Evolutionary conservation across 768 basidiomycete genomes (phyloP).

Genomic region (Plicaturopsis crispa): DNA sequence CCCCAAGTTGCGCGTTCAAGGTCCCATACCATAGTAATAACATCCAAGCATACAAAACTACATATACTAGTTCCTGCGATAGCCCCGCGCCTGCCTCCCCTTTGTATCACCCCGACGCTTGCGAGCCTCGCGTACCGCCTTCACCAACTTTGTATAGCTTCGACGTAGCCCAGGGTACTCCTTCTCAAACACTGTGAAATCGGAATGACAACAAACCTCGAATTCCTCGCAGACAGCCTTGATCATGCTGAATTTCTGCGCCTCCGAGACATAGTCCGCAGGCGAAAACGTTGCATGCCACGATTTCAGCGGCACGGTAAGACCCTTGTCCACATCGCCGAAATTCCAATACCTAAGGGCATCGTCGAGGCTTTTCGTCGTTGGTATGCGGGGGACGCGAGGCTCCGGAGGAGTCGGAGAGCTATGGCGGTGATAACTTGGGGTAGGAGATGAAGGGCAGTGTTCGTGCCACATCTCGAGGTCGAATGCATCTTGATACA

Average conservation of each 20-base stretch:
- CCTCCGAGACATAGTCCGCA: constrained; percentile 7
- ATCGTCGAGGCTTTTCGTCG: constrained; percentile 11
- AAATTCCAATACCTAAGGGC: constrained; percentile 12
- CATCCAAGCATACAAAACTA: too few relatives aligned
- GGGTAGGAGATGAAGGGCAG: neutral
- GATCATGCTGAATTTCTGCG: constrained; percentile 7
- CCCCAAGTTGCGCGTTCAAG: too few relatives aligned
- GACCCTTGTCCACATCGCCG: constrained; percentile 8
- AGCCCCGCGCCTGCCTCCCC: too few relatives aligned
- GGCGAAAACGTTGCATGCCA: constrained; percentile 8
- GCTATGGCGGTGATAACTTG: neutral
- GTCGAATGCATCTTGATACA: neutral
- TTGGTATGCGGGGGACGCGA: constrained; percentile 8
- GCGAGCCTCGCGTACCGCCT: constrained; percentile 4
- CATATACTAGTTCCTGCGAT: too few relatives aligned
- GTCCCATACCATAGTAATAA: too few relatives aligned
- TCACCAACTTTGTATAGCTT: constrained; percentile 5
- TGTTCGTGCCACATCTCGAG: neutral
- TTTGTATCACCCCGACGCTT: constrained; percentile 6
- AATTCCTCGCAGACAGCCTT: constrained; percentile 4
- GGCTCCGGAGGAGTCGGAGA: neutral
- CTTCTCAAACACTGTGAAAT: constrained; percentile 5
- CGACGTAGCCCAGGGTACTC: constrained; percentile 4
- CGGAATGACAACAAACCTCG: constrained; percentile 1
- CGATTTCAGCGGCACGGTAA: constrained; percentile 8